These are phyloP conservation scores for Sambucus nigra DNA, from an alignment of 129 eudicot genomes.

Conservation along the genomic window DNA sequence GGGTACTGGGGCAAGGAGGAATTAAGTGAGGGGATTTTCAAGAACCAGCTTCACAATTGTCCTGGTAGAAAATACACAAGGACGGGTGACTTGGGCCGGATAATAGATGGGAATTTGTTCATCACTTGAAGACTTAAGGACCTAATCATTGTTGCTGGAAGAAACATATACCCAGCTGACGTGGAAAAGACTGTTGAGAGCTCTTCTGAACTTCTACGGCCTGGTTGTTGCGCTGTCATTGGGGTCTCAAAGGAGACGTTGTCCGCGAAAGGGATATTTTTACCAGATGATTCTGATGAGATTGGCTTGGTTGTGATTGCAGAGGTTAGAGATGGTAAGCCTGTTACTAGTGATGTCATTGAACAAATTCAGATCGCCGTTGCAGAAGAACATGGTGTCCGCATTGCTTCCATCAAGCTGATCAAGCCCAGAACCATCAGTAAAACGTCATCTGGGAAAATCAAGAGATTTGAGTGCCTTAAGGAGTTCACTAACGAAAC, in stretches of 20 bases:
- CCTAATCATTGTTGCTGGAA: constrained; percentile 78
- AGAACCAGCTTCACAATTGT: constrained; percentile 25
- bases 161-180: constrained; percentile 74
- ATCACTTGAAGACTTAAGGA: constrained; percentile 82
- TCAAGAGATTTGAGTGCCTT: constrained; percentile 68
- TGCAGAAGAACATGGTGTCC: constrained; percentile 79
- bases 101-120: constrained; percentile 60
- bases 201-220: constrained; percentile 61
- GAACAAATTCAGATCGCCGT: constrained; percentile 53
- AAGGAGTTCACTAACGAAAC: constrained; percentile 67
- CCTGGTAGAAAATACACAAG: constrained; percentile 47
- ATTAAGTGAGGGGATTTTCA: constrained; percentile 44
- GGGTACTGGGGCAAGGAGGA: constrained; percentile 77
- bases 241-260: constrained; percentile 75
- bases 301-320: constrained; percentile 79
- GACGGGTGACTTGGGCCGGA: constrained; percentile 73
- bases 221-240: constrained; percentile 82
- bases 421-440: constrained; percentile 65
- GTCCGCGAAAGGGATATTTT: constrained; percentile 51
- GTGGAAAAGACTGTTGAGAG: constrained; percentile 78
- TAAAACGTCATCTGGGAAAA: constrained; percentile 80
- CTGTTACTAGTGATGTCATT: constrained; percentile 42
- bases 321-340: constrained; percentile 67
- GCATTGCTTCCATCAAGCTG: constrained; percentile 48
- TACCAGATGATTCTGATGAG: constrained; percentile 63